Percentiles rank a stretch among this genome's conserved stretches.
Conservation (phyloP, 1,284 basidiomycete genomes). For the Heterobasidion irregulare region DNA sequence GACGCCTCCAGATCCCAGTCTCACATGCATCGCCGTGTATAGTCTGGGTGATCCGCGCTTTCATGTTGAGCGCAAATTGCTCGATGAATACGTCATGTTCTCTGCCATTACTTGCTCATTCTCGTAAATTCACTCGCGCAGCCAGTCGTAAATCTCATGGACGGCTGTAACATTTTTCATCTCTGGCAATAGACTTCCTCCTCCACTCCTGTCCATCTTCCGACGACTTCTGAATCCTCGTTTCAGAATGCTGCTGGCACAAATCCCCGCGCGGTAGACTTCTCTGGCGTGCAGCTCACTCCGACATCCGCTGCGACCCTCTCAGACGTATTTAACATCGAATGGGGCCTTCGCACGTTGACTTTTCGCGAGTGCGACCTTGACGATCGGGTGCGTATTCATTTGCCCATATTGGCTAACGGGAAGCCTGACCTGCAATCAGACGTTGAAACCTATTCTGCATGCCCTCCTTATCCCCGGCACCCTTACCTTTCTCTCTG, state of each 20-base stretch:
- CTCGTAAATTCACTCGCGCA: too few species aligned
- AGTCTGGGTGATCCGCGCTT: too few species aligned
- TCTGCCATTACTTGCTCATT: too few species aligned
- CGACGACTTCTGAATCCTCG: neutral
- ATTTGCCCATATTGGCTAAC: neutral
- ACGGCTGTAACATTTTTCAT: neutral
- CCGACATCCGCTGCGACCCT: constrained; percentile 67
- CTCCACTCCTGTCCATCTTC: neutral
- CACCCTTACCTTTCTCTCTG: constrained; percentile 74
- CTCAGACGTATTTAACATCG: constrained; percentile 82
- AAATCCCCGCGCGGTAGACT: constrained; percentile 62
- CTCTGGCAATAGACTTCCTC: neutral
- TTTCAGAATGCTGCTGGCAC: constrained; percentile 41
- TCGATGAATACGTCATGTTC: too few species aligned
- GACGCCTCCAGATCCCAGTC: too few species aligned
- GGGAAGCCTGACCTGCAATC: constrained; percentile 1
- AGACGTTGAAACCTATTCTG: constrained; percentile 85
- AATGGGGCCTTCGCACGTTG: constrained; percentile 82
- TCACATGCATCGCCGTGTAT: too few species aligned
- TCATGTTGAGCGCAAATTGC: too few species aligned
- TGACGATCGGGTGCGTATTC: constrained; percentile 60
- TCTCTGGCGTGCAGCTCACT: constrained; percentile 72
- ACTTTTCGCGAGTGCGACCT: constrained; percentile 77
- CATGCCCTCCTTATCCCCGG: constrained; percentile 86
- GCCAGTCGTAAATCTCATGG: too few species aligned